A percentile compares a stretch with the other conserved stretches of the same genome.
phyloP scores from a whole-genome alignment of 2,329 filamentous ascomycete species.

The Septoria linicola region DNA sequence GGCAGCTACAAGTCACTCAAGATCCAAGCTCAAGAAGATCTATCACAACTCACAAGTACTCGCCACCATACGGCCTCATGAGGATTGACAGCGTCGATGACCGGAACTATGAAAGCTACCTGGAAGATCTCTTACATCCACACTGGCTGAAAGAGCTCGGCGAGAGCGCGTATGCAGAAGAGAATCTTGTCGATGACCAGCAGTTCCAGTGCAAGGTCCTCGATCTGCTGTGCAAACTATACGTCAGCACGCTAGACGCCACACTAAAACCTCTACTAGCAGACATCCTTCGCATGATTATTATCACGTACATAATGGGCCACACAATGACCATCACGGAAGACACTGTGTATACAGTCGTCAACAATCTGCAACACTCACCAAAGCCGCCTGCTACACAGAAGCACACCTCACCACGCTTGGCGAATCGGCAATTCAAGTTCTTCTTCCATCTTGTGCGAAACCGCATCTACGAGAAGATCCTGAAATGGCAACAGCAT shows the following conservation, averaged over 20 bases:
- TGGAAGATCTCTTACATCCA: constrained; percentile 44
- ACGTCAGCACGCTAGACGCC: constrained; percentile 32
- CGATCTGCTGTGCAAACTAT: constrained; percentile 41
- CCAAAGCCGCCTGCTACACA: constrained; percentile 29
- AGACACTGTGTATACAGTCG: constrained; percentile 39
- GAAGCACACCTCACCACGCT: constrained; percentile 40
- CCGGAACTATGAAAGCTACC: constrained; percentile 46
- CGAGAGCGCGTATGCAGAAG: constrained; percentile 46
- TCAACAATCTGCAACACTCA: constrained; percentile 43
- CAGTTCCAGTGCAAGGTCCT: constrained; percentile 45
- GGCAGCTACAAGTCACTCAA: constrained; percentile 46
- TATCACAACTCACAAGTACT: constrained; percentile 39
- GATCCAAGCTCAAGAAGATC: constrained; percentile 34
- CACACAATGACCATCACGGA: constrained; percentile 48
- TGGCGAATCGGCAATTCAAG: constrained; percentile 52
- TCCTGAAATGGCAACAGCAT: constrained; percentile 50
- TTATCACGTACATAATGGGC: constrained; percentile 52
- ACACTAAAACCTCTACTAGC: constrained; percentile 42
- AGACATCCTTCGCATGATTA: constrained; percentile 47
- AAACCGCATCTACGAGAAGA: constrained; percentile 42
- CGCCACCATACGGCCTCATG: constrained; percentile 49
- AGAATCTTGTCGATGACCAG: constrained; percentile 41
- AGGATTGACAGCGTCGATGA: constrained; percentile 47
- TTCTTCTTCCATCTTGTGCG: constrained; percentile 50
- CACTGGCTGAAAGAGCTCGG: constrained; percentile 44